phyloP scores from a whole-genome alignment of 2,329 filamentous ascomycete species.

The Huntiella savannae region DNA sequence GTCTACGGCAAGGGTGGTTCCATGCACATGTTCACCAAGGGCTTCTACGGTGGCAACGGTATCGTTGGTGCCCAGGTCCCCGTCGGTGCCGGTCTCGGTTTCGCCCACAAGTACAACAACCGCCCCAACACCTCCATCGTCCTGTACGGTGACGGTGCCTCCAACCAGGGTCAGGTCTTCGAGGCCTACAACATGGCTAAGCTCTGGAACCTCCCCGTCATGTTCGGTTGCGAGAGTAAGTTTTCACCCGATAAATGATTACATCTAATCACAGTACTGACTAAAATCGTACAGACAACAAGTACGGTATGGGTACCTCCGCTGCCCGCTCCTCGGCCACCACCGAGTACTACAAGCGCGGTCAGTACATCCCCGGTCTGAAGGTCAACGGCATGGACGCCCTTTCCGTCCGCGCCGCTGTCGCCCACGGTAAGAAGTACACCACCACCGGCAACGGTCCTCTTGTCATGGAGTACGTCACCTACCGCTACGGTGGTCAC shows the following conservation, averaged over 20 bases:
- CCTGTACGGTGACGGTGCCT: constrained; percentile 93
- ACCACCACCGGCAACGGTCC: constrained; percentile 70
- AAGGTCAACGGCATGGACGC: constrained; percentile 99
- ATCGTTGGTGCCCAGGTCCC: constrained; percentile 98
- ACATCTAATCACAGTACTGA: background rate
- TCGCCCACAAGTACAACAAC: constrained; percentile 85
- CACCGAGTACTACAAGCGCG: constrained; percentile 99
- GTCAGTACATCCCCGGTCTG: constrained; percentile 96
- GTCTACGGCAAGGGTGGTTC: constrained; percentile 97
- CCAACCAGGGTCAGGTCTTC: constrained; percentile 98
- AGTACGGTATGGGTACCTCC: constrained; percentile 98
- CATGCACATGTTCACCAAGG: constrained; percentile 99
- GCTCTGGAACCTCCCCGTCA: constrained; percentile 87
- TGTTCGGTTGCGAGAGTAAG: constrained; percentile 97
- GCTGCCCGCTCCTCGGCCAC: constrained; percentile 83
- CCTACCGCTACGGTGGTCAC: constrained; percentile 97
- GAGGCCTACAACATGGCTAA: constrained; percentile 99
- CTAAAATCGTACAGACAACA: constrained; percentile 56
- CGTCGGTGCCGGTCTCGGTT: constrained; percentile 87
- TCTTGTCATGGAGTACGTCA: constrained; percentile 95
- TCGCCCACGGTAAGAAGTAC: constrained; percentile 84
- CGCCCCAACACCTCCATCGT: constrained; percentile 74
- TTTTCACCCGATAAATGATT: constrained; percentile 14
- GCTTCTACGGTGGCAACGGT: constrained; percentile 97
- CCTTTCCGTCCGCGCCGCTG: constrained; percentile 89